Conservation (phyloP, 495 filamentous ascomycete species). For the Penicillium ucsense region DNA sequence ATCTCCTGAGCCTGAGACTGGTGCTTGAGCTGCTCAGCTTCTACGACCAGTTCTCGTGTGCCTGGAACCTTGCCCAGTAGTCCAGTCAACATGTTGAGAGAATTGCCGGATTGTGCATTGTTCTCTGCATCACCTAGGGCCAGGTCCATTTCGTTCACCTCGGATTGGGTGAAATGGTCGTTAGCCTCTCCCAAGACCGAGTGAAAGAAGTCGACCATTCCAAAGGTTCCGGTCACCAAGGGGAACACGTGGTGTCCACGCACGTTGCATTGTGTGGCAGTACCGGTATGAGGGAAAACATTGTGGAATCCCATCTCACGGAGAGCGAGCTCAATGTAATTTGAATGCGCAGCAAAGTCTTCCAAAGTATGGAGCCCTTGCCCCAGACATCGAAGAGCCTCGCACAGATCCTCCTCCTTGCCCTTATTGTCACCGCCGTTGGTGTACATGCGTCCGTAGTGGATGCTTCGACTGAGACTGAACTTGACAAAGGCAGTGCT, state of each 20-base stretch:
- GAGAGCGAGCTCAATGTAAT: constrained; percentile 82
- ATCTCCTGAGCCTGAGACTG: constrained; percentile 65
- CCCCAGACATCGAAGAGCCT: constrained; percentile 80
- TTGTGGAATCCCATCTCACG: constrained; percentile 73
- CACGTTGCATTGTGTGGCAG: constrained; percentile 59
- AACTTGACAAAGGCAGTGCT: constrained; percentile 83
- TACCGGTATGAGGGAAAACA: constrained; percentile 83
- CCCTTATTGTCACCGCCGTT: constrained; percentile 54
- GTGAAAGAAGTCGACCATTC: constrained; percentile 92
- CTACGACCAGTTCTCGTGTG: constrained; percentile 61
- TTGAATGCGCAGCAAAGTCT: constrained; percentile 92
- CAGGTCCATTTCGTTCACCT: constrained; percentile 80
- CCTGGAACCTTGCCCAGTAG: constrained; percentile 72
- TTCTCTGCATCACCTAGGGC: constrained; percentile 55
- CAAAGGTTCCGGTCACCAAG: constrained; percentile 83
- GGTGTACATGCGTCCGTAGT: constrained; percentile 81
- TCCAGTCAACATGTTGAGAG: constrained; percentile 51
- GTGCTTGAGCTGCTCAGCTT: constrained; percentile 68
- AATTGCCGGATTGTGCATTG: constrained; percentile 34
- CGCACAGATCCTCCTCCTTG: constrained; percentile 77
- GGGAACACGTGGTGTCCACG: constrained; percentile 71
- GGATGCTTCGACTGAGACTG: constrained; percentile 75
- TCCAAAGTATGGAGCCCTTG: constrained; percentile 91
- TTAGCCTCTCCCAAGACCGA: constrained; percentile 93
- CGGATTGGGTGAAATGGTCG: constrained; percentile 91